Percentiles rank a stretch among this genome's conserved stretches.
Evolutionary conservation across 805 yeast species (phyloP).

Genomic region (Zygoascus flipseniorum): DNA sequence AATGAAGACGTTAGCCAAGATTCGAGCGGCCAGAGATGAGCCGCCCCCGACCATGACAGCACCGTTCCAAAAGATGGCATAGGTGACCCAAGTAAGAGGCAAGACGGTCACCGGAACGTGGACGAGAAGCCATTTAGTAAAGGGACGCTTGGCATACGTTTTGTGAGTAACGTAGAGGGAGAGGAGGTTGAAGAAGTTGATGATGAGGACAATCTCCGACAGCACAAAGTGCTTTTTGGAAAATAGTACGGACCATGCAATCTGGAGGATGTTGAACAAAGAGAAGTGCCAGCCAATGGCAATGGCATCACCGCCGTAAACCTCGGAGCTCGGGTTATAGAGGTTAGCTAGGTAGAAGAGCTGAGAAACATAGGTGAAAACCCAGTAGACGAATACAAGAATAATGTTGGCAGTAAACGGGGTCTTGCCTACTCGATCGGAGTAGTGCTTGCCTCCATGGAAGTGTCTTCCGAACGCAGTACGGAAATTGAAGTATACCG

Average conservation of each 20-base stretch:
- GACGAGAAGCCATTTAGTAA: slow-evolving; percentile 45
- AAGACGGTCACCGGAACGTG: slow-evolving; percentile 62
- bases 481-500: slow-evolving; percentile 47
- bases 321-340: slow-evolving; percentile 15
- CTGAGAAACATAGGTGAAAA: slow-evolving; percentile 44
- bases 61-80: slow-evolving; percentile 77
- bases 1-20: slow-evolving; percentile 62
- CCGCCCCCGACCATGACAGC: slow-evolving; percentile 63
- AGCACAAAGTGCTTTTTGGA: slow-evolving; percentile 48
- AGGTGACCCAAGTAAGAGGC: slow-evolving; percentile 69
- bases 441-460: slow-evolving; percentile 33
- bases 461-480: slow-evolving; percentile 50
- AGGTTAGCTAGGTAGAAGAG: slow-evolving; percentile 28
- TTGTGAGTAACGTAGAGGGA: slow-evolving; percentile 49
- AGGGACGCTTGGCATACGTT: slow-evolving; percentile 47
- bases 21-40: slow-evolving; percentile 43
- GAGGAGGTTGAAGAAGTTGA: slow-evolving; percentile 53
- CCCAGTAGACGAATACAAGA: slow-evolving; percentile 47
- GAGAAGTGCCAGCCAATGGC: slow-evolving; percentile 53
- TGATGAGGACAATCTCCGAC: slow-evolving; percentile 48
- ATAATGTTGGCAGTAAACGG: slow-evolving; percentile 52
- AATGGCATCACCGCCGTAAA: slow-evolving; percentile 19
- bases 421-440: slow-evolving; percentile 46
- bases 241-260: slow-evolving; percentile 58
- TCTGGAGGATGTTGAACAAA: slow-evolving; percentile 49